Conservation (phyloP, 2,329 filamentous ascomycete species). For the Ramularia endophylla region DNA sequence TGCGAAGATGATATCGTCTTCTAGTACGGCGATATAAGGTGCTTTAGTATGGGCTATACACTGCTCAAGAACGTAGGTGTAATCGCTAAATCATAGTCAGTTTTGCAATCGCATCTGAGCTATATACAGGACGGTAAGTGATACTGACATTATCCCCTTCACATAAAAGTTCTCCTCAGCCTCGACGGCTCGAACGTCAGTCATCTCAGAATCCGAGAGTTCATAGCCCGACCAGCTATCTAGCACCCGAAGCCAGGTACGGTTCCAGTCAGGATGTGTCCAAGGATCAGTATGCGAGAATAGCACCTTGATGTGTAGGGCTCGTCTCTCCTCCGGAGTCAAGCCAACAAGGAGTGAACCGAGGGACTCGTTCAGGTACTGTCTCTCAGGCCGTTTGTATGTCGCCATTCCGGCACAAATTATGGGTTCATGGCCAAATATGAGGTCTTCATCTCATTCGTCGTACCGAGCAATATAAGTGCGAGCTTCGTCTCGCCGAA, state of each 20-base stretch:
- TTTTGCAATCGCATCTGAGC: neutral
- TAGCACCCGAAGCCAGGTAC: slow-evolving; percentile 32
- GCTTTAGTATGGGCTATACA: slow-evolving; percentile 23
- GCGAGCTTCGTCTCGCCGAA: neutral
- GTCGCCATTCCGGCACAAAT: neutral
- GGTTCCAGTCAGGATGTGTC: slow-evolving; percentile 36
- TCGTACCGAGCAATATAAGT: neutral
- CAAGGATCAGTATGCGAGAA: slow-evolving; percentile 40
- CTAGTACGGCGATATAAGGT: slow-evolving; percentile 40
- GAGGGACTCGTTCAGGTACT: slow-evolving; percentile 38
- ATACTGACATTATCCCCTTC: slow-evolving; percentile 1
- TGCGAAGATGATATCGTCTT: slow-evolving; percentile 44
- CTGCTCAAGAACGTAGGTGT: neutral
- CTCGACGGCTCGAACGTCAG: slow-evolving; percentile 33
- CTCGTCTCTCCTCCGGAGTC: slow-evolving; percentile 34
- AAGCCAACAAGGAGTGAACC: slow-evolving; percentile 42
- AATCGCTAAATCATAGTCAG: neutral
- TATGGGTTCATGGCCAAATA: neutral
- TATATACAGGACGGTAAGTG: slow-evolving; percentile 10
- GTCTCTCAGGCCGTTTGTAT: neutral
- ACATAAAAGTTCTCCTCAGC: slow-evolving; percentile 15
- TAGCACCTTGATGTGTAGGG: slow-evolving; percentile 40
- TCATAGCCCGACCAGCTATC: slow-evolving; percentile 28
- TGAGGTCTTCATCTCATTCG: too few species aligned
- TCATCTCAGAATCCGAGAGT: slow-evolving; percentile 28